Percentiles rank a stretch among this genome's conserved stretches.
Evolutionary conservation across 805 yeast species (phyloP).

Genomic region (Debaryomyces castellii): DNA sequence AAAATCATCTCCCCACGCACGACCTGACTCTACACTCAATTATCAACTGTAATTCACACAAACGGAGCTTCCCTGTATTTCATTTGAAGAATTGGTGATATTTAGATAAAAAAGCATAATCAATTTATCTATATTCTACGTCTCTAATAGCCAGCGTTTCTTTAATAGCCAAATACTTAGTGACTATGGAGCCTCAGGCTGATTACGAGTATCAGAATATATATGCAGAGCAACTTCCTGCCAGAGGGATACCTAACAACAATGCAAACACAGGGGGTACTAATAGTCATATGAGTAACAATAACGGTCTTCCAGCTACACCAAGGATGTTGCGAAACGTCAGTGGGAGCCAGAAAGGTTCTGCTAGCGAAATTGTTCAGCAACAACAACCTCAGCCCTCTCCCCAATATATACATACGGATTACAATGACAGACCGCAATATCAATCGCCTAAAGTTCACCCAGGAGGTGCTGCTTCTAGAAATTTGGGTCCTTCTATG

Average conservation of each 20-base stretch:
- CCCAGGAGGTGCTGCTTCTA: slow-evolving; percentile 11
- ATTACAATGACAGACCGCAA: slow-evolving; percentile 3
- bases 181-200: slow-evolving; percentile 11
- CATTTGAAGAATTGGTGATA: background rate
- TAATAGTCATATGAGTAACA: background rate
- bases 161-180: background rate
- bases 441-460: slow-evolving; percentile 1
- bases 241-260: slow-evolving; percentile 1
- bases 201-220: slow-evolving; percentile 8
- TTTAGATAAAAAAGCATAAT: background rate
- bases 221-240: slow-evolving; percentile 4
- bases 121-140: slow-evolving; percentile 1
- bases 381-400: slow-evolving; percentile 6
- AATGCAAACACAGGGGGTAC: background rate
- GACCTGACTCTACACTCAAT: background rate
- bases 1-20: background rate
- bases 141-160: background rate
- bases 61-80: background rate
- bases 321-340: slow-evolving; percentile 67
- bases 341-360: slow-evolving; percentile 34
- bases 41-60: slow-evolving; percentile 2
- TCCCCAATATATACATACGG: background rate
- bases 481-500: slow-evolving; percentile 10
- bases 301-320: slow-evolving; percentile 55
- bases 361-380: slow-evolving; percentile 8